Base-by-base conservation (phyloP, 2,329 filamentous ascomycete genomes). In the Ceratocystis lukuohia region DNA sequence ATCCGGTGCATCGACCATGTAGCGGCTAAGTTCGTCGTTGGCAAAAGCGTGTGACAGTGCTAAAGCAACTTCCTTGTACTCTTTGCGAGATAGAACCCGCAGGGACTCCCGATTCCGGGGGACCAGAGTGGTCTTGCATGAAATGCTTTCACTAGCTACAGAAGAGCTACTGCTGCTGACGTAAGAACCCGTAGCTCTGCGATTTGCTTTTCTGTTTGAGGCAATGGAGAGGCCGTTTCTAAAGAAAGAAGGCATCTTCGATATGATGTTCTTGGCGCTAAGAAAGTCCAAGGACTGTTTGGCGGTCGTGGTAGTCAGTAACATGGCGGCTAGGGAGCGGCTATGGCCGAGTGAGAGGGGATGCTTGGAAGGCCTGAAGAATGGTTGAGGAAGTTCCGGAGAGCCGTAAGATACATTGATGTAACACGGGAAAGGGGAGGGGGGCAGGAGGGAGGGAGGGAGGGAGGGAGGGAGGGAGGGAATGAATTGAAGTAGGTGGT, bases 31-130 rank as follows among this genome's bases (percentile, higher is more conserved):
- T 67, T 88, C 83, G 74, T 94, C 89, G 68, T 85, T 79, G 67
- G 83, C 85, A 77, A 95, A 94, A 69, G 89, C 87, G 73, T 90
- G 84, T 61, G 89, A 87, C 70, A 95, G 82, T 72, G 86, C 86
- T 45, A 82, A 77, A 30, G 86, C 88, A 41, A 88, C 89, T 73
- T 85, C 82, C 73, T 85, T 85, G 77, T 84, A 88, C 78, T 68
- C 82, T 74, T 69, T 88, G 87, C 71, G 90, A 81, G 64, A 78
- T 75, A 70, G 80, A 77, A 68, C 80, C 79, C 80, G 59, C 15
- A 65, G 66, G 3, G 28, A 37, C 10, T 56, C 30, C 20, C 78
- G 84, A 37, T 74, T 74, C 61, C 76, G 71, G n/a, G 82, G 82
- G 61, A 83, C 75, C 66, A 84, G 79, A 66, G 82, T 59, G 12